These are phyloP conservation scores for Schwanniomyces etchellsii DNA, from an alignment of 1,139 yeast genomes.

Conservation along the genomic window DNA sequence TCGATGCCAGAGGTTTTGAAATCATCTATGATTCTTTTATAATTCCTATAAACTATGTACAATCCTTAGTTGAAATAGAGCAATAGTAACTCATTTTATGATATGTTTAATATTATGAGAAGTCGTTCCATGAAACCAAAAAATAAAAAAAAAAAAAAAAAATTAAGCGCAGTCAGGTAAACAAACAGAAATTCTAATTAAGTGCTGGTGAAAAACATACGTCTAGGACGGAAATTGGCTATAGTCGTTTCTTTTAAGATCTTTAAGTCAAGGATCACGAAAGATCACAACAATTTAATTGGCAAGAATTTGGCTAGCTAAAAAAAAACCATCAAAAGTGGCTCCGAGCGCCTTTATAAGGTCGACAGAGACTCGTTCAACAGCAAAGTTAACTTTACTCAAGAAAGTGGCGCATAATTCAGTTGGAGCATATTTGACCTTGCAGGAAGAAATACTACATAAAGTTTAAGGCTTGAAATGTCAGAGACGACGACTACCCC, in stretches of 20 bases:
- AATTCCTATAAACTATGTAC: conserved; percentile 37
- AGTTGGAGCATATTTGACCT: no score
- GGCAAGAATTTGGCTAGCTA: no score
- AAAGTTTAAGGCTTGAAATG: conserved; percentile 9
- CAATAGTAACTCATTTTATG: not conserved
- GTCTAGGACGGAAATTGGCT: not conserved
- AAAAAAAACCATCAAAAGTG: no score
- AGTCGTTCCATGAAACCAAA: conserved; percentile 2
- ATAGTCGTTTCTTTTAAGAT: not conserved
- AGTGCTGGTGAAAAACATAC: conserved; percentile 10
- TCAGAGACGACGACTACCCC: conserved; percentile 21
- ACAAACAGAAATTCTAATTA: conserved; percentile 9
- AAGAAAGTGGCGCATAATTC: no score
- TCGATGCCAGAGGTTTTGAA: conserved; percentile 67
- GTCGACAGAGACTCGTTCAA: no score
- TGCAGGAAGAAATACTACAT: no score
- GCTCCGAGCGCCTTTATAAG: no score
- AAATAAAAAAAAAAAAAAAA: conserved; percentile 7
- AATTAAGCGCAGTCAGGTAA: conserved; percentile 10
- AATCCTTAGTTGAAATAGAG: conserved; percentile 2
- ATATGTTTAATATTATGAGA: not conserved
- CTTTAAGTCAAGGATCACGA: not conserved
- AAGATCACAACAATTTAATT: no score
- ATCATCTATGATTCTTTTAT: conserved; percentile 34
- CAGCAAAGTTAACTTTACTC: no score